Base-by-base conservation (phyloP, 1,284 basidiomycete species). In the Laetiporus sulphureus region DNA sequence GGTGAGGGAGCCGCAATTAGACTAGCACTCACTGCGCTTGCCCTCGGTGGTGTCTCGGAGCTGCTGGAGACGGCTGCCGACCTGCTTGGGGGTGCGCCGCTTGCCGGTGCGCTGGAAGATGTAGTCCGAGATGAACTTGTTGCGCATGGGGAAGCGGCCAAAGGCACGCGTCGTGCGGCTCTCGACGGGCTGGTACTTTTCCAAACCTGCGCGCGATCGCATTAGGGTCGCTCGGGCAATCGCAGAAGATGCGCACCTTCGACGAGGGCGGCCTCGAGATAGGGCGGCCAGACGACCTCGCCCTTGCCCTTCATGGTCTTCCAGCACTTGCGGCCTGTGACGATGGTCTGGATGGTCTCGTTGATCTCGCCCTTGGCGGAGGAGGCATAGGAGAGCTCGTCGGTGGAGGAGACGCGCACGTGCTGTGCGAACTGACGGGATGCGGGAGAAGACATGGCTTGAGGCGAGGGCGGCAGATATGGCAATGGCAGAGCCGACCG, bases 61-160 rank as follows among this genome's bases (percentile, higher is more conserved):
- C 53, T 85, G 83, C 57, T 85, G 83, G 20, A 85, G 66, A 36
- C 83, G 79, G 50, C 79, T 82, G 44, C 82, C 82, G 35, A 85
- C 82, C 59, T 85, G 83, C 57, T 84, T 85, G 21, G 81, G 73
- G 3, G 79, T 80, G 49, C 82, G 70, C 40, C 69, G 67, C 56
- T 79, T 75, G 31, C 82, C 79, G 4, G 83, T 84, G 42, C 69
- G 68, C 33, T 69, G 67, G 57, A 66, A 75, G 56, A 85, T 83
- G 60, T 79, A 80, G 50, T 84, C 79, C 42, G 81, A 83, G 54
- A 85, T 83, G 62, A 83, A 85, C 39, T 79, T 72, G 63, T 86
- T 86, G 42, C 83, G 70, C 71, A 80, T 77, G 32, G 83, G 83
- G 59, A 81, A 85, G 41, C 83, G 73, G 21, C 82, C 80, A 15